Base-by-base conservation (phyloP, 2,329 filamentous ascomycete species). In the Verticillium longisporum region DNA sequence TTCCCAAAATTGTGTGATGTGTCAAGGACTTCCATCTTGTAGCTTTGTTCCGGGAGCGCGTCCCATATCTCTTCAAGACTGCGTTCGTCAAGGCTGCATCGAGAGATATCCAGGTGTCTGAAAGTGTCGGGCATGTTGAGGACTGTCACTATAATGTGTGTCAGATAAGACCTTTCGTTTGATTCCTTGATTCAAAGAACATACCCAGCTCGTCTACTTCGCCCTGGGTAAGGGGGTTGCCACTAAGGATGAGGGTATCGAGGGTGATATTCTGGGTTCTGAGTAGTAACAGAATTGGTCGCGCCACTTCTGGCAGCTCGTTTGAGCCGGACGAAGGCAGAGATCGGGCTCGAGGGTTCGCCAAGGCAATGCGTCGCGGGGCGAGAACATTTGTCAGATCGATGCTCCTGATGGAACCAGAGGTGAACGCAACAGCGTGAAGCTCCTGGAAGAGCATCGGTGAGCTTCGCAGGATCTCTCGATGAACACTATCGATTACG, bases 371-470 rank as follows among this genome's bases (percentile, higher is more conserved):
- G 9, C 63, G 63, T 38, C 55, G 59, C 7, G 62, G 65, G 10
- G 63, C 74, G 4, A 76, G 57, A 11, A 75, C 70, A 56, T 82
- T 80, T 15, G 76, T 78, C 36, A 85, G 69, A 63, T 85, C 82
- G 56, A 85, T 80, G 60, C 82, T 80, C 53, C 79, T 76, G 36
- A 85, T 77, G 0, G 80, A 83, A 61, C 83, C 81, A 1, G 82
- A 83, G 26, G 81, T 80, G 63, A 85, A 83, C 1, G 82, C 72
- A 21, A 86, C 70, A 1, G 82, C 80, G 56, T 85, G 82, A 14
- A 85, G 76, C 67, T 86, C 83, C 65, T 85, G 82, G 55, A 81
- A 79, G 14, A 86, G 71, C 10, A 85, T 70, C 1, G 81, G 76
- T 13, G 80, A 77, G n/a, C 78, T 31, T n/a, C 26, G 41, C 14